phyloP scores from a whole-genome alignment of 768 basidiomycete genomes.

The Omphalotus guepiniiformis region DNA sequence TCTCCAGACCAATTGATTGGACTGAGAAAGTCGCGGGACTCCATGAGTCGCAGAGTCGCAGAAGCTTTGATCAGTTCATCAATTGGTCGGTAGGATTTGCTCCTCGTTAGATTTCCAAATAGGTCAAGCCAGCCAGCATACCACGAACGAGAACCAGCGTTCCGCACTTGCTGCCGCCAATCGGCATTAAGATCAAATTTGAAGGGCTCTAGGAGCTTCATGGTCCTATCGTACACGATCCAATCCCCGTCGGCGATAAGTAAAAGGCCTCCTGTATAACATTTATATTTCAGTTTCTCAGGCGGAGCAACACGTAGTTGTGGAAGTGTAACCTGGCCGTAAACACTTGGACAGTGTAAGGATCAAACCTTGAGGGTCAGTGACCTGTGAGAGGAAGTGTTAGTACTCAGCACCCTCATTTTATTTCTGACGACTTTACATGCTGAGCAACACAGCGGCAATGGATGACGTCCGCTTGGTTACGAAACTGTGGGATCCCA shows the following conservation, averaged over 20 bases:
- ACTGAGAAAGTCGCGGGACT: constrained; percentile 11
- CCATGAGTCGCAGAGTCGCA: constrained; percentile 2
- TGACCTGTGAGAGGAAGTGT: constrained; percentile 12
- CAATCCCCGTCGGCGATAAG: constrained; percentile 20
- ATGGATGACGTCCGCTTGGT: constrained; percentile 22
- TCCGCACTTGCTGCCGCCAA: constrained; percentile 5
- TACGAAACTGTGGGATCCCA: constrained; percentile 16
- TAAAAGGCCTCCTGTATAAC: constrained; percentile 17
- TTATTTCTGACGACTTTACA: no score
- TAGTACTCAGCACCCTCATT: no score
- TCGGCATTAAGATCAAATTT: constrained; percentile 3
- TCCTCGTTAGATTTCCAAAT: constrained; percentile 15
- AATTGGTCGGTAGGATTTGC: constrained; percentile 13
- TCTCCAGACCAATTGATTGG: constrained; percentile 20
- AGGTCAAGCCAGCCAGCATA: constrained; percentile 21
- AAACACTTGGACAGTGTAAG: constrained; percentile 13
- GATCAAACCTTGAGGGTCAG: constrained; percentile 14
- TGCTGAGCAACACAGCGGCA: constrained; percentile 23
- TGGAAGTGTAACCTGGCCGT: constrained; percentile 17
- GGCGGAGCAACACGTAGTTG: no score
- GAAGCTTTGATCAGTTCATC: constrained; percentile 12
- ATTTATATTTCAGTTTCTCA: no score
- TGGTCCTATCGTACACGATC: constrained; percentile 15
- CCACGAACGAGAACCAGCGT: constrained; percentile 13
- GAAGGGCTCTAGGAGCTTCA: constrained; percentile 15